Conservation (phyloP, 225 moss, liverwort and hornwort species). For the Asterella californica region DNA sequence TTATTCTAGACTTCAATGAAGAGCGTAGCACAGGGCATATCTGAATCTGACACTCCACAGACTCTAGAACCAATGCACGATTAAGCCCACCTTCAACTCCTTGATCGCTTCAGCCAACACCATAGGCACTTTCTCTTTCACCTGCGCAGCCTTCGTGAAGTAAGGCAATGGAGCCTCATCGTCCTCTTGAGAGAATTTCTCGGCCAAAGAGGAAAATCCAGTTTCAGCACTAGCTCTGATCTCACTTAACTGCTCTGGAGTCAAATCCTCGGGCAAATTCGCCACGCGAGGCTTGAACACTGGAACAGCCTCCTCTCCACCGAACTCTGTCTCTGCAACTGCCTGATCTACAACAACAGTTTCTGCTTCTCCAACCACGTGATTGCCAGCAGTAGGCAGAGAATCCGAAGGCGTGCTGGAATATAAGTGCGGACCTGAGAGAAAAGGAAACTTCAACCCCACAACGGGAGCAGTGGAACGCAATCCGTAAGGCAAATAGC, state of each 20-base stretch:
- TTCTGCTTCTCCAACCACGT: constrained; percentile 11
- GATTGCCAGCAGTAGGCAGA: constrained; percentile 2
- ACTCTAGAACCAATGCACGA: background rate
- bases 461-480: background rate
- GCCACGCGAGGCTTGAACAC: constrained; percentile 62
- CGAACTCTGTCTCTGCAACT: background rate
- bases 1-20: background rate
- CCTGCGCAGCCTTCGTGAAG: constrained; percentile 38
- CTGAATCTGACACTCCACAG: background rate
- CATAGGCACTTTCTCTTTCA: constrained; percentile 48
- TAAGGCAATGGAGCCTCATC: constrained; percentile 53
- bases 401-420: constrained; percentile 14
- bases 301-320: background rate
- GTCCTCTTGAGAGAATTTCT: constrained; percentile 38
- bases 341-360: constrained; percentile 6
- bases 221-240: constrained; percentile 12
- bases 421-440: constrained; percentile 7
- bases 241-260: constrained; percentile 33
- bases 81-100: constrained; percentile 63
- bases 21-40: background rate
- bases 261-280: constrained; percentile 81
- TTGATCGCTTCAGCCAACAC: constrained; percentile 80
- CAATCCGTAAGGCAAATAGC: background rate
- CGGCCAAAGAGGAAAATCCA: background rate
- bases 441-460: constrained; percentile 19